These are phyloP conservation scores for Saturnispora ahearnii DNA, from an alignment of 805 yeast species.

Conservation along the genomic window DNA sequence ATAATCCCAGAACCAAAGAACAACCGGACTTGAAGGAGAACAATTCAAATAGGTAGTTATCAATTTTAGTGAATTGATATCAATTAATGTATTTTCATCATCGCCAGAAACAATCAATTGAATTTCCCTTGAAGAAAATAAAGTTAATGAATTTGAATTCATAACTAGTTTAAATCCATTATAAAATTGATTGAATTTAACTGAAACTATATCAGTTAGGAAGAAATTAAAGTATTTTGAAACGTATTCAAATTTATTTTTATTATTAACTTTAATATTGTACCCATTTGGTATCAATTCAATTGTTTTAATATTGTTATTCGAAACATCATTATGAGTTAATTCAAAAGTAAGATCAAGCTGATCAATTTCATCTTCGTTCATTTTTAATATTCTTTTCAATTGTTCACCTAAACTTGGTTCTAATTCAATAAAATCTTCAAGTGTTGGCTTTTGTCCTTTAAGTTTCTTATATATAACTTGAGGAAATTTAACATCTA, in stretches of 20 bases:
- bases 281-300: slow-evolving; percentile 57
- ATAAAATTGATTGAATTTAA: slow-evolving; percentile 49
- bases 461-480: slow-evolving; percentile 70
- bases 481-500: slow-evolving; percentile 70
- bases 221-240: slow-evolving; percentile 53
- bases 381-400: slow-evolving; percentile 35
- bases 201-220: slow-evolving; percentile 43
- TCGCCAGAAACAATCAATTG: slow-evolving; percentile 73
- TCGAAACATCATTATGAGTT: slow-evolving; percentile 43
- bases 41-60: slow-evolving; percentile 73
- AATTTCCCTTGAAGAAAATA: slow-evolving; percentile 76
- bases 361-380: slow-evolving; percentile 33
- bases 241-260: slow-evolving; percentile 54
- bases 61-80: slow-evolving; percentile 54
- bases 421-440: slow-evolving; percentile 58
- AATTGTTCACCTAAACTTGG: slow-evolving; percentile 58
- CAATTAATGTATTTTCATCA: slow-evolving; percentile 43
- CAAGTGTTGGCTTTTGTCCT: slow-evolving; percentile 42
- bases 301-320: slow-evolving; percentile 32
- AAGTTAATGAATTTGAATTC: slow-evolving; percentile 69
- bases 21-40: slow-evolving; percentile 30
- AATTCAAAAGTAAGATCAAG: slow-evolving; percentile 54
- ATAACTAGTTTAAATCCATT: slow-evolving; percentile 69
- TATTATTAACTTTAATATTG: slow-evolving; percentile 42
- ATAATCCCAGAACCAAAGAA: slow-evolving; percentile 86